Evolutionary conservation across 345 rosid species (phyloP), one percentile per base, ranked within the genome.

Genomic region (Melastoma malabathricum): DNA sequence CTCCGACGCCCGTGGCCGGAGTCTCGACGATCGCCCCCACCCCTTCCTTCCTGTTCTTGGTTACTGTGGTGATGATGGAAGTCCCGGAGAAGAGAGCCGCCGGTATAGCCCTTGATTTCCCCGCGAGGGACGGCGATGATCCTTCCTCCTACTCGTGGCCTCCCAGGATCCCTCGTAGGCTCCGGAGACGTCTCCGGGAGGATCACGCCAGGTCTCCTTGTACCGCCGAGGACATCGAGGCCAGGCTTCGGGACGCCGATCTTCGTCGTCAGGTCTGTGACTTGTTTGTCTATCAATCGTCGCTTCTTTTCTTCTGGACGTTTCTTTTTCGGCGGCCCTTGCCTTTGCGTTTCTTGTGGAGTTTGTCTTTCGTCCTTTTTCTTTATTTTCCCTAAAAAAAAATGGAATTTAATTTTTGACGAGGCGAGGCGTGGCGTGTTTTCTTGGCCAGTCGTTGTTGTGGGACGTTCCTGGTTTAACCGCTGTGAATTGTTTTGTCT

Each of bases 181-280:
- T 90, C 23, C 67, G 77, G 15, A 73, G 82, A 67, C 75, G 98
- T 72, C 80, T 92, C 48, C 60, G 75, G 19, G 65, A 58, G 7
- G 93, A 80, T 58, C 52, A 51, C 19, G 15, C 14, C 63, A 77
- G 74, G 76, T 65, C 79, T 56, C 80, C 82, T 2, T 27, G 63
- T 67, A 71, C 87, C 59, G 84, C 64, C 46, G 92, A 87, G 61
- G 90, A 84, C 56, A 92, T 92, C 64, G 95, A 92, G 70, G 86
- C 89, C 54, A 92, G 81, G 74, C 93, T 92, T 64, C 83, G 89
- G 18, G 78, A 69, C 52, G 98, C 98, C 12, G 78, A 82, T 77
- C 84, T 87, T 68, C 93, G 98, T 18, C 70, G 98, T 72, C 93
- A 87, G 96, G 98, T 90, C 13, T 17, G 5, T 38, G 34, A 22